These are phyloP conservation scores for Eucalyptus virginea DNA, from an alignment of 345 rosid species.

Conservation along the genomic window DNA sequence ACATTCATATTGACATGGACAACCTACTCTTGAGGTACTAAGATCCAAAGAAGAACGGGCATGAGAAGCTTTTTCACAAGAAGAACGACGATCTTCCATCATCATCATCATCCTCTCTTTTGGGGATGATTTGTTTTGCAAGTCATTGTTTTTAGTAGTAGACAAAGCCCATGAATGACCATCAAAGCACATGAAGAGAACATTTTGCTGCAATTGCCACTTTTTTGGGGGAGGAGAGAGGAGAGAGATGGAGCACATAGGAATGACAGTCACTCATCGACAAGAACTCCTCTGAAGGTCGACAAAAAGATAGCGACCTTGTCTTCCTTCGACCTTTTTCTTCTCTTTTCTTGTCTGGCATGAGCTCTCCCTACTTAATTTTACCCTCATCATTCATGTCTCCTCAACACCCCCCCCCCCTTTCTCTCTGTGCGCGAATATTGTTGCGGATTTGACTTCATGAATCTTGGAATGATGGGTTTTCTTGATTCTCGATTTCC, in stretches of 20 bases:
- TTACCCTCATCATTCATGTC: neutral
- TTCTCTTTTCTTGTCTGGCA: neutral
- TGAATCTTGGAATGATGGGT: neutral
- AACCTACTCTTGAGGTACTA: neutral
- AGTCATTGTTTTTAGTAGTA: neutral
- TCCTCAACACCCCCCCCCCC: fast-evolving
- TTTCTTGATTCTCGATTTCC: neutral
- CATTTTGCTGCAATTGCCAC: neutral
- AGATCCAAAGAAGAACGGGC: neutral
- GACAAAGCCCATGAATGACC: neutral
- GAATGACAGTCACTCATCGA: neutral
- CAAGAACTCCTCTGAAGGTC: neutral
- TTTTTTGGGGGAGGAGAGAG: neutral
- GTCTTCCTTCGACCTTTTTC: neutral
- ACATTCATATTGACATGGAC: neutral
- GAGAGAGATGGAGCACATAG: neutral
- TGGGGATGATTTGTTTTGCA: neutral
- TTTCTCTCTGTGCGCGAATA: neutral
- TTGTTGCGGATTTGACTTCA: neutral
- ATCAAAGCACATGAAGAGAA: neutral
- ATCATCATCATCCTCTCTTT: neutral
- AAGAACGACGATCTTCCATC: neutral
- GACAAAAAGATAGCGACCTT: neutral
- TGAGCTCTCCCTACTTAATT: neutral
- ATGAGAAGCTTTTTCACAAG: neutral